These are phyloP conservation scores for Epichloe amarillans DNA, from an alignment of 2,329 filamentous ascomycete species.

Conservation along the genomic window DNA sequence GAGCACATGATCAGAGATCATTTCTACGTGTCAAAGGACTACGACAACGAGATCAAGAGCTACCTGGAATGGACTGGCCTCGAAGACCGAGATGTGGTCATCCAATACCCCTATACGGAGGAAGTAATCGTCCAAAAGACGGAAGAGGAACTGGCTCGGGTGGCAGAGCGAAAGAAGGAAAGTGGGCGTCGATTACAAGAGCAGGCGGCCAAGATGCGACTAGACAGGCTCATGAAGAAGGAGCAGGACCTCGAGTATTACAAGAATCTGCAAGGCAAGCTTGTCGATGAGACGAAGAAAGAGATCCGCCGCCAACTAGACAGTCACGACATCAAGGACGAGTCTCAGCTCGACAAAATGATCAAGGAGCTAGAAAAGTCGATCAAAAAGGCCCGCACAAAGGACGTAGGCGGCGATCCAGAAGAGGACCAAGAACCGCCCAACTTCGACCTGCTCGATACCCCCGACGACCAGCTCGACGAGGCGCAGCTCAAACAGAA, in stretches of 20 bases:
- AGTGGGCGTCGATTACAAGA: constrained; percentile 84
- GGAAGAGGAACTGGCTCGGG: constrained; percentile 79
- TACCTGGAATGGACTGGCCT: constrained; percentile 87
- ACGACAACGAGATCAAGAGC: constrained; percentile 59
- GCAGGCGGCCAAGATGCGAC: constrained; percentile 91
- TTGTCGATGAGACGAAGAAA: constrained; percentile 75
- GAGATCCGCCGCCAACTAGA: constrained; percentile 78
- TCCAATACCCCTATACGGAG: constrained; percentile 90
- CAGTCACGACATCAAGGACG: constrained; percentile 83
- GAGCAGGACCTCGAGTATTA: constrained; percentile 93
- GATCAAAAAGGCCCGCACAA: constrained; percentile 80
- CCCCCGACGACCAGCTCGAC: constrained; percentile 84
- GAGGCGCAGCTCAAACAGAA: constrained; percentile 87
- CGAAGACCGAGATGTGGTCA: constrained; percentile 75
- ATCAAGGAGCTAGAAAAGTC: constrained; percentile 84
- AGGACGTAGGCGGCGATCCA: constrained; percentile 73
- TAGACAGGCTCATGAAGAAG: constrained; percentile 91
- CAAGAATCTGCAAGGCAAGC: constrained; percentile 61
- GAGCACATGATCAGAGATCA: constrained; percentile 80
- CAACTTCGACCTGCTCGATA: constrained; percentile 76
- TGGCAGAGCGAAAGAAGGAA: constrained; percentile 90
- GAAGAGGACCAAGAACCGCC: constrained; percentile 72
- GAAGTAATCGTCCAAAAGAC: constrained; percentile 84
- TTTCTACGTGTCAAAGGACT: constrained; percentile 78
- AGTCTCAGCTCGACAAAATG: constrained; percentile 68